phyloP scores from a whole-genome alignment of 1,139 yeast species.

The Saccharomyces hybrid region DNA sequence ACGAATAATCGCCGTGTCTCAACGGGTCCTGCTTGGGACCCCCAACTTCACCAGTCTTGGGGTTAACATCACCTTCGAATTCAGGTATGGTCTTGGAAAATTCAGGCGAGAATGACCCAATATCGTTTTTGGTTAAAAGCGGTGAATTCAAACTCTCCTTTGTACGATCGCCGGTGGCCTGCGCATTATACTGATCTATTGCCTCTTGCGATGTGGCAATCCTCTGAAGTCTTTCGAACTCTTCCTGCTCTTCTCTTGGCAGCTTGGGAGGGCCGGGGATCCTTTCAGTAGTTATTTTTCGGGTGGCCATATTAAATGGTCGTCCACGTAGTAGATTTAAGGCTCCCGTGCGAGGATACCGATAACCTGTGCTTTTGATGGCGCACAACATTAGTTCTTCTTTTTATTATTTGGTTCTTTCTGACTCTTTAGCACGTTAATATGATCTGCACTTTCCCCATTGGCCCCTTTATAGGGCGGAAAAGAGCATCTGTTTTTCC shows the following conservation, averaged over 20 bases:
- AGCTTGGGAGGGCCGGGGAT: slow-evolving; percentile 78
- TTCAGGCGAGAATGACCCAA: slow-evolving; percentile 62
- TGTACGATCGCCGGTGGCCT: slow-evolving; percentile 34
- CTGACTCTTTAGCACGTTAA: not conserved
- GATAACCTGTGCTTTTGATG: not conserved
- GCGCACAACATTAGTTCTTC: not conserved
- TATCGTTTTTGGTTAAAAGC: slow-evolving; percentile 43
- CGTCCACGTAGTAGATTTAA: not conserved
- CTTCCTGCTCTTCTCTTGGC: slow-evolving; percentile 83
- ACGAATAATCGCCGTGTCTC: slow-evolving; percentile 88
- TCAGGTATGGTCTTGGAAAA: slow-evolving; percentile 79
- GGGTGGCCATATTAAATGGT: not conserved
- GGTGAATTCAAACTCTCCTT: slow-evolving; percentile 34
- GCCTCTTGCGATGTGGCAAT: slow-evolving; percentile 76
- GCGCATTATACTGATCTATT: slow-evolving; percentile 63
- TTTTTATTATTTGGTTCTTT: not conserved
- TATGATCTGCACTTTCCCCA: not conserved
- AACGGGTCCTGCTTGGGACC: slow-evolving; percentile 99
- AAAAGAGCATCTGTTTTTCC: not conserved
- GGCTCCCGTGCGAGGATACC: not conserved
- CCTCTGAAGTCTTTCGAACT: slow-evolving; percentile 77
- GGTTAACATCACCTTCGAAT: slow-evolving; percentile 91
- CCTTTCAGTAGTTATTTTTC: slow-evolving; percentile 13
- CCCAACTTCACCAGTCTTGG: slow-evolving; percentile 88
- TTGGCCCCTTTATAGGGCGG: not conserved